Percentiles rank a stretch among this genome's conserved stretches.
phyloP scores from a whole-genome alignment of 2,329 filamentous ascomycete species.

The Neonectria ditissima region DNA sequence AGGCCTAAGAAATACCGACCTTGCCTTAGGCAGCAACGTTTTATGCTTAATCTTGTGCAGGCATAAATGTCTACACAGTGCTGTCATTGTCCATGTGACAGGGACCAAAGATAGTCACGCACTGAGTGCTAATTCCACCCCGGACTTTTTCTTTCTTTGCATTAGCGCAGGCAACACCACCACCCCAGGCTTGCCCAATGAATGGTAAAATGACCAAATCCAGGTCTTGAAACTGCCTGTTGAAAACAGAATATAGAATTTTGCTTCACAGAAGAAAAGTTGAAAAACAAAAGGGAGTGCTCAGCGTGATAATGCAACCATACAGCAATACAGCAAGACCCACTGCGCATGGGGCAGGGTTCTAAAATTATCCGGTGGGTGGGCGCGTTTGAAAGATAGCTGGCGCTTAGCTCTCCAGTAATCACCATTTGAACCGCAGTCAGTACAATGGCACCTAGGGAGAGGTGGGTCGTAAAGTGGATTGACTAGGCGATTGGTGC shows the following conservation, averaged over 20 bases:
- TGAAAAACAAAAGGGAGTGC: slow-evolving; percentile 7
- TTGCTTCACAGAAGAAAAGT: slow-evolving; percentile 3
- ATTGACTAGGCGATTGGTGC: slow-evolving; percentile 2
- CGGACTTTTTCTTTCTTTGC: slow-evolving; percentile 1
- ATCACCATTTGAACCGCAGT: neutral
- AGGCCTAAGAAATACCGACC: slow-evolving; percentile 5
- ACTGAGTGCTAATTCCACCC: slow-evolving; percentile 5
- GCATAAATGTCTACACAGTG: neutral
- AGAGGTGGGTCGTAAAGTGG: neutral
- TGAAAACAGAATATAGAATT: slow-evolving; percentile 8
- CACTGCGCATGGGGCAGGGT: slow-evolving; percentile 1
- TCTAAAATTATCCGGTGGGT: slow-evolving; percentile 4
- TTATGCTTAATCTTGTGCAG: slow-evolving; percentile 5
- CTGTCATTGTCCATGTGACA: slow-evolving; percentile 2
- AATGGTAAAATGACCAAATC: slow-evolving; percentile 6
- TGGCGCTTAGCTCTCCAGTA: slow-evolving; percentile 5
- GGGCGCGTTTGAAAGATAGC: slow-evolving; percentile 4
- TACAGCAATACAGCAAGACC: slow-evolving; percentile 5
- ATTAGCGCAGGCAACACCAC: slow-evolving; percentile 1
- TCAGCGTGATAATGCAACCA: slow-evolving; percentile 4
- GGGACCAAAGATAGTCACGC: slow-evolving; percentile 2
- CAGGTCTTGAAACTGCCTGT: slow-evolving; percentile 1
- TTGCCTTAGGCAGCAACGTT: slow-evolving; percentile 2
- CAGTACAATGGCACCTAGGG: neutral
- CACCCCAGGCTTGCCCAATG: slow-evolving; percentile 4